Base-by-base conservation (phyloP, 352 stramenopile species). In the Phytopythium aichiense region DNA sequence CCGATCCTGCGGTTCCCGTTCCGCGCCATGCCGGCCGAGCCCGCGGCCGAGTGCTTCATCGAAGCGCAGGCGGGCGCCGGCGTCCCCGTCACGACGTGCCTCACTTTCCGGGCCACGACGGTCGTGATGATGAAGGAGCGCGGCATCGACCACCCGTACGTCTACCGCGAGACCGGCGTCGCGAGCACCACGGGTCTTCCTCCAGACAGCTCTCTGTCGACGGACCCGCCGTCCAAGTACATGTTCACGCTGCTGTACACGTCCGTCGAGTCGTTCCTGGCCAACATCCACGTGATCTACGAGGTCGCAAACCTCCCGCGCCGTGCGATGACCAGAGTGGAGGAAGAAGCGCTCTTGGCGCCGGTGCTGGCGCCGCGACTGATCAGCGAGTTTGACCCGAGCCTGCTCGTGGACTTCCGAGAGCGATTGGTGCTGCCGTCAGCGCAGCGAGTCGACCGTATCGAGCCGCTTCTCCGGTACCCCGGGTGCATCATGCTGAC, bases 401-500 rank as follows among this genome's bases (percentile, higher is more conserved):
- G 83, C 53, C 72, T 89, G 53, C 65, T 97, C 7, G 78, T 92
- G 12, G 89, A 97, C 65, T 97, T 94, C 59, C 73, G 86, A 25
- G 90, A 97, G 58, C 71, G 68, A 33, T 58, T 88, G 20, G 48
- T 95, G 23, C 68, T 94, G 22, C 63, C 74, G 7, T 62, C 42
- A 13, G 74, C 71, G 11, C 71, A 87, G 12, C 53, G 75, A 12
- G 85, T 84, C 8, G 73, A 89, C 51, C 80, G 91, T 25, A 94
- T 98, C 54, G 84, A 88, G 43, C 92, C 91, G 30, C 61, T 98
- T 38, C 72, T 96, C 7, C 82, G 89, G 56, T 91, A 93, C 61
- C 92, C 91, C 35, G 92, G 92, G 9, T 91, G 77, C 37, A 56
- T 98, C 20, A 92, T 97, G 73, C 67, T 97, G 40, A 81, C 84